A percentile compares a stretch with the other conserved stretches of the same genome.
Conservation (phyloP, 2,329 filamentous ascomycete species). For the Aureobasidium sp. region DNA sequence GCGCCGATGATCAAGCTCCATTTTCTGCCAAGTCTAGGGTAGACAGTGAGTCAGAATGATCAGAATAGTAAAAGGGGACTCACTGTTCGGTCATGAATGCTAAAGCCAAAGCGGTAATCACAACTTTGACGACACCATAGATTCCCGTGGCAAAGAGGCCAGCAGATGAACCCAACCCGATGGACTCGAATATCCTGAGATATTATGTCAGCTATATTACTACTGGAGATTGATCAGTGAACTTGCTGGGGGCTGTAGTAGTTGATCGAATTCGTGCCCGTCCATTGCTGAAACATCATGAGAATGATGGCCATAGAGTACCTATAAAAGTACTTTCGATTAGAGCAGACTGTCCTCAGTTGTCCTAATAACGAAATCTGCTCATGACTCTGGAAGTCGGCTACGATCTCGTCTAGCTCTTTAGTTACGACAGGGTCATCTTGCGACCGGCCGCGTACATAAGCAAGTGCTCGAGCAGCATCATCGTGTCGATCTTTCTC, state of each 20-base stretch:
- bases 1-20: conserved; percentile 37
- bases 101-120: conserved; percentile 36
- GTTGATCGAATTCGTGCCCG: conserved; percentile 25
- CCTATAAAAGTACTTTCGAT: conserved; percentile 33
- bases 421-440: conserved; percentile 30
- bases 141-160: conserved; percentile 39
- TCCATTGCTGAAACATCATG: conserved; percentile 38
- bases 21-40: conserved; percentile 32
- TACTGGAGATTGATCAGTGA: conserved; percentile 9
- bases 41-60: neutral
- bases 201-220: conserved; percentile 32
- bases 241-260: conserved; percentile 20
- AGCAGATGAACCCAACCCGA: conserved; percentile 33
- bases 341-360: conserved; percentile 30
- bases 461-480: conserved; percentile 34
- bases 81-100: conserved; percentile 37
- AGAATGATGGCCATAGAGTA: conserved; percentile 34
- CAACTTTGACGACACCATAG: conserved; percentile 41
- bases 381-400: conserved; percentile 36
- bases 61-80: neutral
- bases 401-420: conserved; percentile 16
- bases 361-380: conserved; percentile 33
- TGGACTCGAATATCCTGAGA: conserved; percentile 36
- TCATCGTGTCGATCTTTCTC: conserved; percentile 41
- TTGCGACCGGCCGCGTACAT: conserved; percentile 29